phyloP scores from a whole-genome alignment of 2,329 filamentous ascomycete species.

The Xylaria sp. region DNA sequence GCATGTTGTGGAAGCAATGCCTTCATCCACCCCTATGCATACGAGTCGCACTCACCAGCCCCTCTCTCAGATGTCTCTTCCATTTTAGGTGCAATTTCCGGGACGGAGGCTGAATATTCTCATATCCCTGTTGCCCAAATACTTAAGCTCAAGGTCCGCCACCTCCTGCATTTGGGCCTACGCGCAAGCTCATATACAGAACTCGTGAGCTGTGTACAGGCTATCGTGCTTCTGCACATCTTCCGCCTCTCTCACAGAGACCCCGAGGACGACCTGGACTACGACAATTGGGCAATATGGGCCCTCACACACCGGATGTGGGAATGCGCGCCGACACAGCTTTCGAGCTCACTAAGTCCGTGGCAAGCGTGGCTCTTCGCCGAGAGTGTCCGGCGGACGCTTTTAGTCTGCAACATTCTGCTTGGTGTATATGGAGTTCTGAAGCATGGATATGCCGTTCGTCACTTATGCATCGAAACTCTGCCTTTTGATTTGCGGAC shows the following conservation, averaged over 20 bases:
- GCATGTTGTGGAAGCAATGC: slow-evolving; percentile 2
- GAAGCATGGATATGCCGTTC: slow-evolving; percentile 2
- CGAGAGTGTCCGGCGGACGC: slow-evolving; percentile 10
- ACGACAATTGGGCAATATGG: not conserved
- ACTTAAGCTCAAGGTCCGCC: not conserved
- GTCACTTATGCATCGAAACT: not conserved
- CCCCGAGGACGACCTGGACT: slow-evolving; percentile 7
- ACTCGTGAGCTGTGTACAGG: not conserved
- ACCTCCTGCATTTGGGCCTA: not conserved
- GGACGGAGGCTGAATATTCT: not conserved
- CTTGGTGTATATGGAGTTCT: not conserved
- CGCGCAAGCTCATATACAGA: slow-evolving; percentile 4
- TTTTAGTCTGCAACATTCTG: slow-evolving; percentile 12
- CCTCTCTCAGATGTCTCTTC: not conserved
- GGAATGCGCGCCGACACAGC: slow-evolving; percentile 3
- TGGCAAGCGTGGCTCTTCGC: slow-evolving; percentile 16
- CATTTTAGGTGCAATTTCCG: not conserved
- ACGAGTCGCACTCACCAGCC: not conserved
- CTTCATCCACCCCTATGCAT: slow-evolving; percentile 5
- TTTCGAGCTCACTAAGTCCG: slow-evolving; percentile 6
- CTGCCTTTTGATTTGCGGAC: slow-evolving; percentile 17
- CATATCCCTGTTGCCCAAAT: not conserved
- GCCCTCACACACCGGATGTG: not conserved
- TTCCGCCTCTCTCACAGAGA: not conserved
- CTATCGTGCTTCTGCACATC: slow-evolving; percentile 5